Evolutionary conservation across 192 early-diverging fungal species (phyloP), one percentile per base, ranked within the genome.

Genomic region (Coemansia umbellata): DNA sequence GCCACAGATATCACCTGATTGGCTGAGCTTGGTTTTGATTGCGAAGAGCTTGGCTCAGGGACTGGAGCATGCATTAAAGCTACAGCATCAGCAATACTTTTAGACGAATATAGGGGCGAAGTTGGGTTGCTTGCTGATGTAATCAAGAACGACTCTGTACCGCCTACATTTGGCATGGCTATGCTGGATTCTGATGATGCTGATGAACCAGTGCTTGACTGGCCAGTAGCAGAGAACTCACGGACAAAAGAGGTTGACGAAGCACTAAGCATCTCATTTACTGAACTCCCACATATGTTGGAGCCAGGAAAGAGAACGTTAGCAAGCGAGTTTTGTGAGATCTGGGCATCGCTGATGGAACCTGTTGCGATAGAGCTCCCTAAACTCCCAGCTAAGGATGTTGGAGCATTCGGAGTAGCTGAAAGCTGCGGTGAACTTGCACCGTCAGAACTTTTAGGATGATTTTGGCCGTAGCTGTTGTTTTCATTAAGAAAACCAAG

Each of bases 1-100:
- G 66, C 72, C 8, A 75, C 72, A 35, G 72, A 60, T 7, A n/a
- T n/a, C n/a, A 75, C 58, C 4, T 47, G 31, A 35, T 42, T 50
- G 31, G 55, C 43, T 4, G 35, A 8, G 45, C 11, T 31, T 27
- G 23, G 37, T 47, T 53, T 47, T 24, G 41, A 11, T 31, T 66
- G 56, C 13, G 27, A 9, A 8, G 51, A 37, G n/a, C 27, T 39
- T 11, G 45, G 36, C 6, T 54, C 56, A 5, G 63, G 15, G 24
- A 51, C 47, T 8, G 56, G 43, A 5, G 45, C 42, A 15, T 54
- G 50, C 37, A 31, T 37, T 23, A 15, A 14, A 31, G 35, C 28
- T 8, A 22, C 28, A 10, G 49, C 22, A 15, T 22, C 27, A 24
- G 31, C 36, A 24, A n/a, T 21, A 6, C 27, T 42, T 17, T 36